phyloP scores from a whole-genome alignment of 2,329 filamentous ascomycete genomes.

The Cladorrhinum sp. region DNA sequence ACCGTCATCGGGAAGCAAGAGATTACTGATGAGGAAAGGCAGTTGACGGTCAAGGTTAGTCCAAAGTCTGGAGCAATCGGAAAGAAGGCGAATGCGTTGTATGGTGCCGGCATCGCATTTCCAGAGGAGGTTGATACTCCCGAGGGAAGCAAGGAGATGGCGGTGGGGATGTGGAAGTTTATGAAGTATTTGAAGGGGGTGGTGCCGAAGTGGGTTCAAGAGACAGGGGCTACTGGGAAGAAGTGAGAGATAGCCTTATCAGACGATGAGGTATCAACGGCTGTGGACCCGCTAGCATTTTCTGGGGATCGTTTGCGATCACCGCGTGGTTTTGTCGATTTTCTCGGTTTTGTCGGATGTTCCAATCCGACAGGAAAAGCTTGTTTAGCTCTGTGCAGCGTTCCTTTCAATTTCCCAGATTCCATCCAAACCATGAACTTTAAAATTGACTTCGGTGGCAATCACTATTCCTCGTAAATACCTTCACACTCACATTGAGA shows the following conservation, averaged over 20 bases:
- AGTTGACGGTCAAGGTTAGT: conserved; percentile 12
- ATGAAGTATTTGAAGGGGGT: conserved; percentile 21
- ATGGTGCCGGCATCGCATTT: conserved; percentile 24
- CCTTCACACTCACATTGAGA: not conserved
- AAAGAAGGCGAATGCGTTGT: conserved; percentile 13
- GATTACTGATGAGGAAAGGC: not conserved
- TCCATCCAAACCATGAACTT: not conserved
- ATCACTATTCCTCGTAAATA: not conserved
- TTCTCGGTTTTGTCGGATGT: not conserved
- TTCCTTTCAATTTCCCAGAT: not conserved
- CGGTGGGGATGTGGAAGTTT: conserved; percentile 23
- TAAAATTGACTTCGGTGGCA: not conserved
- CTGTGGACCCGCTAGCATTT: not conserved
- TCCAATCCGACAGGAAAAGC: not conserved
- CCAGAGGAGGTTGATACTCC: conserved; percentile 17
- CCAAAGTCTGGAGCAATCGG: conserved; percentile 15
- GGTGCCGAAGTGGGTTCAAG: conserved; percentile 19
- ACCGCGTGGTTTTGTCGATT: not conserved
- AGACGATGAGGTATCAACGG: not conserved
- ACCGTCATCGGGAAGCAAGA: not conserved
- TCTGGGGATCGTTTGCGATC: not conserved
- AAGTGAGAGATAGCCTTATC: not conserved
- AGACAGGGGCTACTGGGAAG: not conserved
- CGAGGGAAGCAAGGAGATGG: conserved; percentile 15
- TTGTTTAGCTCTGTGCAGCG: not conserved